Conservation (phyloP, 371 early-diverging fungal species). For the Mortierella sp. region DNA sequence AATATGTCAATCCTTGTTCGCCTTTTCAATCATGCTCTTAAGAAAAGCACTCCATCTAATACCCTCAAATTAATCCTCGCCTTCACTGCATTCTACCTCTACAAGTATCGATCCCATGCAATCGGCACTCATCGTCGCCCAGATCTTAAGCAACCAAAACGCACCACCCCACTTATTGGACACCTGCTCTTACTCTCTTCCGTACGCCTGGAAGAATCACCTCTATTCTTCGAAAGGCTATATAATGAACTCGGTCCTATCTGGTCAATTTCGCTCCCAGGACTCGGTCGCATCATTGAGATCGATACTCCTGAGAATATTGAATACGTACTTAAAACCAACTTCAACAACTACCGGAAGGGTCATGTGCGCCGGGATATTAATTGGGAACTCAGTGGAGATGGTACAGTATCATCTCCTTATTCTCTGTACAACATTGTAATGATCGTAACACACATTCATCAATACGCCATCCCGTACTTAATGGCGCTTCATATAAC, state of each 20-base stretch:
- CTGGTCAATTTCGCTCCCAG: constrained; percentile 32
- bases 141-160: constrained; percentile 20
- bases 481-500: neutral
- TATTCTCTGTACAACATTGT: neutral
- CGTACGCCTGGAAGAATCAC: constrained; percentile 15
- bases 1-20: too few species aligned
- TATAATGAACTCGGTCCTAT: constrained; percentile 26
- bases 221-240: constrained; percentile 22
- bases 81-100: neutral
- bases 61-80: constrained; percentile 8
- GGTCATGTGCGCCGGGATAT: constrained; percentile 7
- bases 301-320: constrained; percentile 29
- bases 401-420: constrained; percentile 11
- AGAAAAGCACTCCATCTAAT: neutral
- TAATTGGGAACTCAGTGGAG: constrained; percentile 19
- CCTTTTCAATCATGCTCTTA: neutral
- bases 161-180: constrained; percentile 16
- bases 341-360: constrained; percentile 30
- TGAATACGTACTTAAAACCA: constrained; percentile 38
- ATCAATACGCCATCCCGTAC: neutral
- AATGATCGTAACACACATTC: too few species aligned
- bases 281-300: constrained; percentile 32
- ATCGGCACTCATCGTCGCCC: constrained; percentile 21
- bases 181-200: constrained; percentile 9
- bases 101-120: constrained; percentile 14